These are phyloP conservation scores for Penicillium lagena DNA, from an alignment of 495 filamentous ascomycete species.

Conservation along the genomic window DNA sequence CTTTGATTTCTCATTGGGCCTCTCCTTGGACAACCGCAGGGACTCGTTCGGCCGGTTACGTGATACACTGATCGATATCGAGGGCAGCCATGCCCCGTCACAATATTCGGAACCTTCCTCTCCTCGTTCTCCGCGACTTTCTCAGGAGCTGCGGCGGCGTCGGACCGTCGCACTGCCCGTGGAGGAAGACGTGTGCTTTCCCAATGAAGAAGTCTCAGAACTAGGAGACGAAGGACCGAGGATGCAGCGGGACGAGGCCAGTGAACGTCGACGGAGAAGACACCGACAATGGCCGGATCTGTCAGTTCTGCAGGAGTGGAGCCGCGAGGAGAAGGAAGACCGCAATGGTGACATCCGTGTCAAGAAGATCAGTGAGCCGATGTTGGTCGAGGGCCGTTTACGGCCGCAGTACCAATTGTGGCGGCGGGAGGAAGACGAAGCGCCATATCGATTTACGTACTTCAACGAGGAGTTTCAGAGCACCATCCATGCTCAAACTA, in stretches of 20 bases:
- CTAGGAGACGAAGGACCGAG: constrained; percentile 62
- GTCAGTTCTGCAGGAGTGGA: constrained; percentile 82
- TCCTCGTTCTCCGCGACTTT: constrained; percentile 22
- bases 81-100: constrained; percentile 30
- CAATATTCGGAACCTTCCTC: constrained; percentile 23
- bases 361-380: constrained; percentile 89
- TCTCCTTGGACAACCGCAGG: constrained; percentile 28
- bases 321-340: constrained; percentile 81
- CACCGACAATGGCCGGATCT: constrained; percentile 63
- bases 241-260: constrained; percentile 30
- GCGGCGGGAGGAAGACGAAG: constrained; percentile 84
- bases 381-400: constrained; percentile 81
- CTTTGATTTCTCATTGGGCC: constrained; percentile 32
- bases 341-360: constrained; percentile 78
- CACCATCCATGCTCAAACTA: constrained; percentile 91
- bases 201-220: constrained; percentile 69
- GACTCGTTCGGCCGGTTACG: constrained; percentile 24
- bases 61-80: constrained; percentile 56
- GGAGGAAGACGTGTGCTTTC: constrained; percentile 91
- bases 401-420: constrained; percentile 73
- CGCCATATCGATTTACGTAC: constrained; percentile 93
- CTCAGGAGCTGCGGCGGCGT: constrained; percentile 38
- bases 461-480: constrained; percentile 95
- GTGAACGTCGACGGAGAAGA: constrained; percentile 49
- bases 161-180: constrained; percentile 50